Evolutionary conservation across 352 stramenopile species (phyloP).

Genomic region (Elongisporangium prolatum): DNA sequence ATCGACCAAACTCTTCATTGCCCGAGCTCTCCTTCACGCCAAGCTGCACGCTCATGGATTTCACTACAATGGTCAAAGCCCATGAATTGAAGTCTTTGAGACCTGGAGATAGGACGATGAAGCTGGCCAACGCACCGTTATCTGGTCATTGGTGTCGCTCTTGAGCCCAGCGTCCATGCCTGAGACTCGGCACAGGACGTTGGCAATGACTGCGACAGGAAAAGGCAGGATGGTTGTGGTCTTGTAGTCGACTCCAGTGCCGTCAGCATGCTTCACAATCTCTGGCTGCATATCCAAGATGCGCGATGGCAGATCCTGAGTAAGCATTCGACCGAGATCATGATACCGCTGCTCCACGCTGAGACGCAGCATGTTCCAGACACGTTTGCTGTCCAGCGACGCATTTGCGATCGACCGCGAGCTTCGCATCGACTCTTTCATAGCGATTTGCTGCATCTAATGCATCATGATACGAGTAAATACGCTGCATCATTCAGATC

Average conservation of each 20-base stretch:
- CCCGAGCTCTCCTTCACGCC: neutral
- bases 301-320: neutral
- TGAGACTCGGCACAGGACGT: neutral
- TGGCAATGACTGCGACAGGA: neutral
- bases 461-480: neutral
- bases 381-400: neutral
- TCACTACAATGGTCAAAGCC: neutral
- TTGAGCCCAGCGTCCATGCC: neutral
- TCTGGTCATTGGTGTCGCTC: conserved; percentile 5
- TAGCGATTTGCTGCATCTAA: neutral
- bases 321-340: neutral
- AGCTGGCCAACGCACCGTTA: neutral
- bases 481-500: neutral
- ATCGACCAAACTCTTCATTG: neutral
- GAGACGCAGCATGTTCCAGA: neutral
- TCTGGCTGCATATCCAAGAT: neutral
- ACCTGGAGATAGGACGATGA: neutral
- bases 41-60: neutral
- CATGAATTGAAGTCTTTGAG: neutral
- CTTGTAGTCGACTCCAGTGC: neutral
- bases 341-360: neutral
- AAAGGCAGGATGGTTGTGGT: neutral
- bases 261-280: neutral
- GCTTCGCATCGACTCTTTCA: neutral
- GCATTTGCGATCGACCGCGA: neutral